Base-by-base conservation (phyloP, 179 eudicot genomes). In the Beta lomatogona region DNA sequence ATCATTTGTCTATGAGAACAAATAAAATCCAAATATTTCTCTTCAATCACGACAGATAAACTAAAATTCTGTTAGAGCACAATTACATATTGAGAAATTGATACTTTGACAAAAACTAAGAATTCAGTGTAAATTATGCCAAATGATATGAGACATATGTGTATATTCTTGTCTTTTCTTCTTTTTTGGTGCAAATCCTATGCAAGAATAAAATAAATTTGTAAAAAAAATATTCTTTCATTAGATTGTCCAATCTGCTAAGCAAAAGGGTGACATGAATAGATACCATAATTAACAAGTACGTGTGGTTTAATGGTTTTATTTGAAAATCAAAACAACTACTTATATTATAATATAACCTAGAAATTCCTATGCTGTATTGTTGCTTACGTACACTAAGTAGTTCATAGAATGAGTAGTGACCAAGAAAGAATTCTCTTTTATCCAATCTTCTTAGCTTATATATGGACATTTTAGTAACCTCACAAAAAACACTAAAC, bases 381-480 rank as follows among this genome's bases (percentile, higher is more conserved):
- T 45, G 54, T 18, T 75, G 25, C 8, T 75, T 58, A 12, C 52
- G 41, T 58, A 12, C 52, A 58, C 11, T 59, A 36, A 53, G 58
- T 36, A 10, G 21, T 46, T 46, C 14, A 61, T 21, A 77, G 79
- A 77, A 77, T 77, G 71, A 77, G 79, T 77, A 46, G 71, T 63
- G 58, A 2, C 59, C 71, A 77, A 77, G 79, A n/a, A 77, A 77
- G 71, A n/a, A 60, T 57, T 52, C 9, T 19, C 52, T 36, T 57
- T 58, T 6, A 44, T 12, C 3, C 15, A 4, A 13, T 46, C 75
- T 65, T 53, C 60, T n/a, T n/a, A n/a, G n/a, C n/a, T n/a, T 52
- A 41, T 21, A 60, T 15, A 45, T n/a, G 79, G 55, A 11, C 41
- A 76, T 0, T 36, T 60, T 21, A 31, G 78, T 75, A 57, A 31